Percentiles rank a stretch among this genome's conserved stretches.
These are phyloP conservation scores for Crithidia bombi DNA, from an alignment of 208 protist genomes.

Conservation along the genomic window DNA sequence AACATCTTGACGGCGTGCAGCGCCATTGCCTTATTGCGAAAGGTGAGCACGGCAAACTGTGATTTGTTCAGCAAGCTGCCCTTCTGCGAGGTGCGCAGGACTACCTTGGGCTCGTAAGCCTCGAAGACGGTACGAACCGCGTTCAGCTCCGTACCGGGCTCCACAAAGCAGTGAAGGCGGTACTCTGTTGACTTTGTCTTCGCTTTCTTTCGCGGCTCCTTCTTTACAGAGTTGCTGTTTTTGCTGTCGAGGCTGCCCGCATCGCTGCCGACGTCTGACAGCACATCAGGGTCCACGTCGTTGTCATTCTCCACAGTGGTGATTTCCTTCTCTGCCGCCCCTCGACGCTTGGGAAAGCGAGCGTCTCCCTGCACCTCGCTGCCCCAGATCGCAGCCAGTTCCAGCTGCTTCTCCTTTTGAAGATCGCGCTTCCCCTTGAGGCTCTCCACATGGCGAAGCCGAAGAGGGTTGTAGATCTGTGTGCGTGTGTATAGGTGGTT, in stretches of 20 bases:
- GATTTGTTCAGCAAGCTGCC: conserved; percentile 89
- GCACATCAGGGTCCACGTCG: conserved; percentile 41
- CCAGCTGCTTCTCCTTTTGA: conserved; percentile 84
- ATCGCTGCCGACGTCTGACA: conserved; percentile 54
- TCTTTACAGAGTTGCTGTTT: conserved; percentile 22
- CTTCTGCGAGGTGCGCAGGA: conserved; percentile 80
- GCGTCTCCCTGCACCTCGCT: conserved; percentile 72
- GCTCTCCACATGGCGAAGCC: neutral
- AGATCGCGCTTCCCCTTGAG: conserved; percentile 78
- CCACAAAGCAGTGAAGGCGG: conserved; percentile 89
- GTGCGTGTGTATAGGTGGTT: neutral
- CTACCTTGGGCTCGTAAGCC: conserved; percentile 85
- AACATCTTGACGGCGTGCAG: conserved; percentile 80
- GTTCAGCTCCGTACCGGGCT: conserved; percentile 86
- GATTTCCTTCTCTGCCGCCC: conserved; percentile 40
- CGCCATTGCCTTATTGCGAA: conserved; percentile 88
- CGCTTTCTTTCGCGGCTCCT: conserved; percentile 39
- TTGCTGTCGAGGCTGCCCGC: conserved; percentile 38
- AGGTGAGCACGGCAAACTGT: conserved; percentile 90
- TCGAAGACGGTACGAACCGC: conserved; percentile 85
- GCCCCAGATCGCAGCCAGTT: conserved; percentile 89
- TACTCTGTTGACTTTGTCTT: conserved; percentile 46
- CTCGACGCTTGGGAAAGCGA: conserved; percentile 71
- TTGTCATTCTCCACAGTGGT: conserved; percentile 32
- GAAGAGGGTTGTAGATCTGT: neutral